These are phyloP conservation scores for Truncatella angustata DNA, from an alignment of 2,329 filamentous ascomycete species.

Conservation along the genomic window DNA sequence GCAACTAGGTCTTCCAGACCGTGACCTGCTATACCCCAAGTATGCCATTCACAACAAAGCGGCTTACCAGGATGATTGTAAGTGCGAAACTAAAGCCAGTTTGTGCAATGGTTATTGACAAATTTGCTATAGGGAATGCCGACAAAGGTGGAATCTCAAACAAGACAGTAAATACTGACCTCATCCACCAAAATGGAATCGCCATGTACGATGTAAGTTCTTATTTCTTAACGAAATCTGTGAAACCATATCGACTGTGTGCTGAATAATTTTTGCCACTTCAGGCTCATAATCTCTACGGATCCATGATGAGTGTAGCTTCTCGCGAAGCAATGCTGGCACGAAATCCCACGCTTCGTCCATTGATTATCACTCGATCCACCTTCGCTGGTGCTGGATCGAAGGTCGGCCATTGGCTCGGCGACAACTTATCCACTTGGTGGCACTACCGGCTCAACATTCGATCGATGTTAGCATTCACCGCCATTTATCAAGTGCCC, in stretches of 20 bases:
- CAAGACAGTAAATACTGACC: slow-evolving; percentile 64
- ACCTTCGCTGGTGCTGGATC: slow-evolving; percentile 72
- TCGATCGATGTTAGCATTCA: slow-evolving; percentile 57
- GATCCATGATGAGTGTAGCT: slow-evolving; percentile 69
- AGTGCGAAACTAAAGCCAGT: neutral
- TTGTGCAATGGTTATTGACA: neutral
- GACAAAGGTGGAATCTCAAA: slow-evolving; percentile 48
- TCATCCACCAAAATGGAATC: slow-evolving; percentile 66
- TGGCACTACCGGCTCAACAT: slow-evolving; percentile 58
- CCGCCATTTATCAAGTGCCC: slow-evolving; percentile 65
- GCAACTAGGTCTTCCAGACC: slow-evolving; percentile 56
- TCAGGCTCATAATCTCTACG: slow-evolving; percentile 70
- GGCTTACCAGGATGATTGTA: slow-evolving; percentile 37
- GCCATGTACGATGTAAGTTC: slow-evolving; percentile 59
- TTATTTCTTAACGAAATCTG: too few relatives aligned
- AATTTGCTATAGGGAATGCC: slow-evolving; percentile 26
- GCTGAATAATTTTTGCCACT: neutral
- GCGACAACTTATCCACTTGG: slow-evolving; percentile 59
- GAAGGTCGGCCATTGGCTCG: slow-evolving; percentile 62
- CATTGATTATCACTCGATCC: slow-evolving; percentile 71
- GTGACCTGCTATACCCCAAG: slow-evolving; percentile 62
- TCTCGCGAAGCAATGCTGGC: slow-evolving; percentile 65
- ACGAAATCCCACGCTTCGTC: slow-evolving; percentile 62
- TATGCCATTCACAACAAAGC: slow-evolving; percentile 66
- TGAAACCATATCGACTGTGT: too few relatives aligned